Base-by-base conservation (phyloP, 352 stramenopile genomes). In the Globisporangium parvum region DNA sequence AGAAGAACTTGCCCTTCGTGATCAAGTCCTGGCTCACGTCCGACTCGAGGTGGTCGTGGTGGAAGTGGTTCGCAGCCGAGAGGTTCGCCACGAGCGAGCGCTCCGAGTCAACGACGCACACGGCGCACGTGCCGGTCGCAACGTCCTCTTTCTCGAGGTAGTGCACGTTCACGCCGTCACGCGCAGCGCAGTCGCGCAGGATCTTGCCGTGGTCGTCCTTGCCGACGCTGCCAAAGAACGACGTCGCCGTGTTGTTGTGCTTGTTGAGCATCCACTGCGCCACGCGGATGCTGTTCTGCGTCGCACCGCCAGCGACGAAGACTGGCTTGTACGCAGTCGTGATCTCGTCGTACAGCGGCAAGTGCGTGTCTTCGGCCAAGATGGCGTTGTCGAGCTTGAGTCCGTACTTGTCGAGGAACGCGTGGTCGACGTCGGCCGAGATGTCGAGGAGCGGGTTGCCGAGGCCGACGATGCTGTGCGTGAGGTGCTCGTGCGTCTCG, bases 361-460 rank as follows among this genome's bases (percentile, higher is more conserved):
- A 61, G 80, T 99, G 97, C 59, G 96, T 98, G 42, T 99, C 96
- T 62, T 99, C 96, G 35, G 97, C 97, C 20, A 99, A 80, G 67
- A 99, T 98, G 53, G 96, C 96, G 71, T 98, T 98, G 78, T 98
- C 70, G 50, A 88, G 70, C 74, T 97, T 92, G 55, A 98, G 75
- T 3, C 85, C 87, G 72, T 99, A 99, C 77, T 99, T 99, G 51
- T 95, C 76, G 33, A 99, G 82, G 45, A 99, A 81, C 41, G 90
- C 91, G 56, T 97, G 70, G 53, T 85, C 80, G 39, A 99, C 95
- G 39, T 98, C 85, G 49, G 90, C 94, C 55, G 78, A 95, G 70
- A 99, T 99, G 80, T 99, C 97, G 56, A 99, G 88, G 57, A 99
- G 77, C 53, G 97, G 97, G 75, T 99, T 99, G 66, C 97, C 96